Conservation (phyloP, 257 asterid species). For the Fraxinus cuspidata region DNA sequence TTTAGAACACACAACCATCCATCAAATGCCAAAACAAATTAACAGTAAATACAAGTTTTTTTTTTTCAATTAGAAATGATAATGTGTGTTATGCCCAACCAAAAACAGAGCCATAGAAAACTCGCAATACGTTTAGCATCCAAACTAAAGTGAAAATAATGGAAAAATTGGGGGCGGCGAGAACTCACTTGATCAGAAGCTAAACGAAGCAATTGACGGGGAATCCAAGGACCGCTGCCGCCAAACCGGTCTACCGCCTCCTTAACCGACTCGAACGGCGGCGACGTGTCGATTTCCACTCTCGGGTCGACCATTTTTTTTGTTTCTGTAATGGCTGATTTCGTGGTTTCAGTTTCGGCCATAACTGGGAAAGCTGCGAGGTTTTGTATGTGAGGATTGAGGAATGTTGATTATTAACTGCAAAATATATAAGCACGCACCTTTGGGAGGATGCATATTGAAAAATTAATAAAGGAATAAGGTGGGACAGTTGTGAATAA, state of each 20-base stretch:
- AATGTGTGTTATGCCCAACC: background rate
- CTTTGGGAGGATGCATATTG: background rate
- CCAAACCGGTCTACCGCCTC: constrained; percentile 92
- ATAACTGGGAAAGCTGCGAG: background rate
- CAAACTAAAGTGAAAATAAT: background rate
- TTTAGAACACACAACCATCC: background rate
- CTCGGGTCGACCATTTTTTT: constrained; percentile 60
- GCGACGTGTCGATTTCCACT: constrained; percentile 90
- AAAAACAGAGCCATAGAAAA: background rate
- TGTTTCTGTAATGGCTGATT: constrained; percentile 23
- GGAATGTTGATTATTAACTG: constrained; percentile 2
- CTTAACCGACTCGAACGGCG: constrained; percentile 92
- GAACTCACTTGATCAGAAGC: constrained; percentile 47
- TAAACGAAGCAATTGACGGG: constrained; percentile 58
- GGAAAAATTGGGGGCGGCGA: background rate
- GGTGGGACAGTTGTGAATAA: constrained; percentile 8
- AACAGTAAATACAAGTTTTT: background rate
- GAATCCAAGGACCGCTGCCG: constrained; percentile 86
- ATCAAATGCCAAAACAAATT: background rate
- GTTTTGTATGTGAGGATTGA: background rate
- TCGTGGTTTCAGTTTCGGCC: constrained; percentile 32
- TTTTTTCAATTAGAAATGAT: background rate
- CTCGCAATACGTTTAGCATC: background rate
- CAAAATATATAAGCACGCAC: constrained; percentile 9
- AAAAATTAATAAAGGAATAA: background rate